These are phyloP conservation scores for Cystobasidium slooffiae DNA, from an alignment of 1,284 basidiomycete species.

Conservation along the genomic window DNA sequence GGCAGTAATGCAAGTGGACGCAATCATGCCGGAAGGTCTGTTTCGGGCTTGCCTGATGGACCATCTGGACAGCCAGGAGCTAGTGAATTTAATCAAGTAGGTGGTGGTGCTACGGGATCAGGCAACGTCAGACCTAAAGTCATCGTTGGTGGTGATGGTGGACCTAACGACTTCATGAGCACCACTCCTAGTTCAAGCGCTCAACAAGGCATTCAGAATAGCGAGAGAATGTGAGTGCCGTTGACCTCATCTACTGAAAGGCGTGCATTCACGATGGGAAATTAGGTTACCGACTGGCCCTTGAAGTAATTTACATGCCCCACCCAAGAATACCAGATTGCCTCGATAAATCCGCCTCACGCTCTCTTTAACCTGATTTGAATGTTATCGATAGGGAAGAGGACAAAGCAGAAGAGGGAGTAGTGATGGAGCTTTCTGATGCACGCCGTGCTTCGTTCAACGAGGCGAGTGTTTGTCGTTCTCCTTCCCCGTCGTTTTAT, in stretches of 20 bases:
- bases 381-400: no score
- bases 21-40: constrained; percentile 4
- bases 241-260: not conserved
- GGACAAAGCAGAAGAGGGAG: no score
- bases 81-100: not conserved
- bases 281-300: not conserved
- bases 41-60: constrained; percentile 16
- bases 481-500: no score
- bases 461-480: no score
- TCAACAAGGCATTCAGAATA: constrained; percentile 9
- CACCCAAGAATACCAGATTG: no score
- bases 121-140: constrained; percentile 30
- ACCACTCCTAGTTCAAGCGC: constrained; percentile 12
- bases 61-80: not conserved
- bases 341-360: no score
- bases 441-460: no score
- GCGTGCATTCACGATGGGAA: not conserved
- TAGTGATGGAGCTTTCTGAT: no score
- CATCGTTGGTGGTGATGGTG: constrained; percentile 23
- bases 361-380: no score
- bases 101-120: not conserved
- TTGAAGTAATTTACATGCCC: no score
- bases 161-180: constrained; percentile 29
- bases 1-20: not conserved
- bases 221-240: constrained; percentile 38